phyloP scores from a whole-genome alignment of 164 flowering plant species.

The Vitis rupestris region DNA sequence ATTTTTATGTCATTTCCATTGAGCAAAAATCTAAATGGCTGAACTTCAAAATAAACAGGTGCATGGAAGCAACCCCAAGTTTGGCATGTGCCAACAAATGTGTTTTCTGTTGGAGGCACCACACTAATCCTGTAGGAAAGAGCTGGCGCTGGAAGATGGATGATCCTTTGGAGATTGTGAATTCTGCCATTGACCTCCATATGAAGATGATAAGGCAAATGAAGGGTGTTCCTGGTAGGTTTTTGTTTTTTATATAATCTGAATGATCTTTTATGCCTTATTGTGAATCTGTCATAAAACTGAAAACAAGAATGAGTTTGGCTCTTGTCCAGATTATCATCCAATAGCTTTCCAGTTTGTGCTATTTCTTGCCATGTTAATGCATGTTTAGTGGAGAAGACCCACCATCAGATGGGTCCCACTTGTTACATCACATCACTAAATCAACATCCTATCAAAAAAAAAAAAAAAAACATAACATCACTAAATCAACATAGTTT shows the following conservation, averaged over 20 bases:
- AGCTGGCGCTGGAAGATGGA: slow-evolving; percentile 99
- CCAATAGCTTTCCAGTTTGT: too few species aligned
- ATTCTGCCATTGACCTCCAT: slow-evolving; percentile 84
- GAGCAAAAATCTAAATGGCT: not conserved
- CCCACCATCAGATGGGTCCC: too few species aligned
- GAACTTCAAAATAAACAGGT: slow-evolving; percentile 46
- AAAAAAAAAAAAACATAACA: too few species aligned
- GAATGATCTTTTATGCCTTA: not conserved
- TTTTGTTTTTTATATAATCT: not conserved
- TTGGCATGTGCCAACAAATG: slow-evolving; percentile 99
- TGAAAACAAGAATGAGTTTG: too few species aligned
- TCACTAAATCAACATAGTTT: too few species aligned
- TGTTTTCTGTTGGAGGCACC: slow-evolving; percentile 99
- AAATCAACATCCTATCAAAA: too few species aligned
- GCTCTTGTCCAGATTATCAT: too few species aligned
- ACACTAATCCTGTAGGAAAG: slow-evolving; percentile 97
- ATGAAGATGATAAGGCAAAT: slow-evolving; percentile 93
- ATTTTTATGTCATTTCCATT: too few species aligned
- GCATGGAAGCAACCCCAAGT: slow-evolving; percentile 99
- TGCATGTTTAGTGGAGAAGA: too few species aligned
- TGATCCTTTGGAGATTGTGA: slow-evolving; percentile 84
- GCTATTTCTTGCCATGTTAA: too few species aligned
- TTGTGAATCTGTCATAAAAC: too few species aligned
- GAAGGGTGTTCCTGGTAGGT: slow-evolving; percentile 97
- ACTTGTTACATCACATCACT: too few species aligned